A percentile compares a stretch with the other conserved stretches of the same genome.
Evolutionary conservation across 352 stramenopile species (phyloP).

Genomic region (Pythium angustatum): DNA sequence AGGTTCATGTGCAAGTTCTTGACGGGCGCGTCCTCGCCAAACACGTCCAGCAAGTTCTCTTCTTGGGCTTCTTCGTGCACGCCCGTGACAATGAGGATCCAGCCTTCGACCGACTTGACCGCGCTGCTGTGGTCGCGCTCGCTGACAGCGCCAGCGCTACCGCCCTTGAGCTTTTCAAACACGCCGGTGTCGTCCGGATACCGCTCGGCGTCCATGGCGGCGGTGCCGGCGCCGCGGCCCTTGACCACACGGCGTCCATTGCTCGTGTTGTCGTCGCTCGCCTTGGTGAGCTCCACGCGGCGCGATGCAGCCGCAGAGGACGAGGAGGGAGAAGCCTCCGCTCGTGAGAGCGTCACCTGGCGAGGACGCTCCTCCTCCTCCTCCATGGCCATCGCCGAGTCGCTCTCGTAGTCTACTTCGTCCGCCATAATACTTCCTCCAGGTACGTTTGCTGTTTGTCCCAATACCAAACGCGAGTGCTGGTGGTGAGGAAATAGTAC

Average conservation of each 20-base stretch:
- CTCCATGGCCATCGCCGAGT: constrained; percentile 82
- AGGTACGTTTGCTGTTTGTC: no score
- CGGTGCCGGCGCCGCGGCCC: constrained; percentile 62
- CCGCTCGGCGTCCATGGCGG: constrained; percentile 71
- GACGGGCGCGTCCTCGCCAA: constrained; percentile 94
- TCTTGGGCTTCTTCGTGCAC: constrained; percentile 96
- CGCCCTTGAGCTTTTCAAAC: constrained; percentile 70
- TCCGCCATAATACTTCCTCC: constrained; percentile 59
- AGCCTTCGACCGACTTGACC: constrained; percentile 93
- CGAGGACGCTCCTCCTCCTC: constrained; percentile 58
- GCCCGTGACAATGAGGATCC: constrained; percentile 94
- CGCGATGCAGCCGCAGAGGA: not conserved
- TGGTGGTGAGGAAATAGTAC: not conserved
- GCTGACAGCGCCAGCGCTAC: not conserved
- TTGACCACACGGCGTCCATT: constrained; percentile 47
- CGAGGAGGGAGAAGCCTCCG: not conserved
- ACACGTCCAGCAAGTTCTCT: constrained; percentile 95
- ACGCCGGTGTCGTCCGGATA: constrained; percentile 74
- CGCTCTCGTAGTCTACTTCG: constrained; percentile 87
- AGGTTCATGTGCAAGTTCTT: constrained; percentile 97
- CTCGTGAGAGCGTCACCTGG: constrained; percentile 28
- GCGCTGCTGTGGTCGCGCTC: constrained; percentile 48
- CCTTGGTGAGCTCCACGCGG: constrained; percentile 28
- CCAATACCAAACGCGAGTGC: no score
- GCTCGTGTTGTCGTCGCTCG: not conserved